phyloP scores from a whole-genome alignment of 805 yeast species.

The Myxozyma neglecta region DNA sequence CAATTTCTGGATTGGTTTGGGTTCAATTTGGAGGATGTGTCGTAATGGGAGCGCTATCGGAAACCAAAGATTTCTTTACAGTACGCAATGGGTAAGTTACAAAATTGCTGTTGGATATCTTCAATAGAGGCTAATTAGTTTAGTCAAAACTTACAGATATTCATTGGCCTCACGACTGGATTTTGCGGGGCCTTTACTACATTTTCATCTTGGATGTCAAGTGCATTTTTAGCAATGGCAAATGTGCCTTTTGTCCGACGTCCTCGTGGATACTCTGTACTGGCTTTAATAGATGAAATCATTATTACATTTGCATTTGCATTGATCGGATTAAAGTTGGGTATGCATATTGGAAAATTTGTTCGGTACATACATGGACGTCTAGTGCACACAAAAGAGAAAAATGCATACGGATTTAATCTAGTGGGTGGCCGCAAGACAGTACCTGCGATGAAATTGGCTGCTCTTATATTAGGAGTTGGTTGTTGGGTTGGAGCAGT shows the following conservation, averaged over 20 bases:
- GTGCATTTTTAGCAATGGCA: conserved; percentile 31
- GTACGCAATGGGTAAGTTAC: conserved; percentile 5
- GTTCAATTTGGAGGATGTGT: conserved; percentile 35
- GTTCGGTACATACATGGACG: background rate
- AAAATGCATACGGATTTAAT: background rate
- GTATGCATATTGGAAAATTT: conserved; percentile 27
- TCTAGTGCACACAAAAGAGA: background rate
- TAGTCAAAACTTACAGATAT: conserved; percentile 20
- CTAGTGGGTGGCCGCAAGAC: conserved; percentile 4
- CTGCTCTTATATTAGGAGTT: conserved; percentile 25
- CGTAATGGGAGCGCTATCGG: conserved; percentile 31
- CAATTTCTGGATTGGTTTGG: conserved; percentile 29
- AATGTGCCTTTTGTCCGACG: conserved; percentile 22
- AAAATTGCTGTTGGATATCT: background rate
- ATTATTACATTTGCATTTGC: conserved; percentile 31
- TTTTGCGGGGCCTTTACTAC: conserved; percentile 37
- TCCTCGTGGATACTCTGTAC: conserved; percentile 32
- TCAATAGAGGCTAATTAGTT: background rate
- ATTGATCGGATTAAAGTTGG: conserved; percentile 27
- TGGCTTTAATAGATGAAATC: conserved; percentile 27
- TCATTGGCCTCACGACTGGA: conserved; percentile 34
- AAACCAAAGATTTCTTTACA: conserved; percentile 18
- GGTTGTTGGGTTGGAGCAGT: conserved; percentile 32
- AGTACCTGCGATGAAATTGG: background rate
- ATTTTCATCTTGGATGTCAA: conserved; percentile 36